These are phyloP conservation scores for Anthostomella pinea DNA, from an alignment of 2,329 filamentous ascomycete species.

Conservation along the genomic window DNA sequence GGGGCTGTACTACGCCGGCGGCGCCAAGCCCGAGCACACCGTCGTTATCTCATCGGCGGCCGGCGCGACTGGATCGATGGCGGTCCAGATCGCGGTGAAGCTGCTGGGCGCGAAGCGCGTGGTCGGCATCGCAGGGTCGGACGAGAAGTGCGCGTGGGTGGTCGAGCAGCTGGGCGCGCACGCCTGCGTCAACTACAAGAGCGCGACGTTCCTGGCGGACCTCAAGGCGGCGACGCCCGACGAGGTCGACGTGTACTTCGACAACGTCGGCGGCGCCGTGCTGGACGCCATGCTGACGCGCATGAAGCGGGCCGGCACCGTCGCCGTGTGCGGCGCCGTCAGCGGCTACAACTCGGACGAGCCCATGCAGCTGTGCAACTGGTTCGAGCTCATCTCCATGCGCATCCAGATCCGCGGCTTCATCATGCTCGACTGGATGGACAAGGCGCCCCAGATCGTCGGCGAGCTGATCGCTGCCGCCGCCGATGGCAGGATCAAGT, in stretches of 20 bases:
- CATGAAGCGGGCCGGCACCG: constrained; percentile 38
- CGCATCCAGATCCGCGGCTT: constrained; percentile 42
- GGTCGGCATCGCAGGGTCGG: constrained; percentile 50
- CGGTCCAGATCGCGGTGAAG: constrained; percentile 52
- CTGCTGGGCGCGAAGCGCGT: constrained; percentile 45
- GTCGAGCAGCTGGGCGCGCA: constrained; percentile 48
- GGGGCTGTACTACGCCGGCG: constrained; percentile 39
- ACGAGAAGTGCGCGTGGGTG: constrained; percentile 51
- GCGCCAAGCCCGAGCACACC: constrained; percentile 36
- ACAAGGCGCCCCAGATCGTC: constrained; percentile 24
- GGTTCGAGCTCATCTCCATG: constrained; percentile 41
- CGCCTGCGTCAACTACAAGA: constrained; percentile 54
- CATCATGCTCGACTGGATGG: constrained; percentile 39
- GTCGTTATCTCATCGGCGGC: constrained; percentile 47
- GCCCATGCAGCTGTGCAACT: constrained; percentile 36
- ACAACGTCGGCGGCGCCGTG: constrained; percentile 48
- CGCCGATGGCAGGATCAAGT: constrained; percentile 22
- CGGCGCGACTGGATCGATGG: constrained; percentile 46
- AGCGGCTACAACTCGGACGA: constrained; percentile 38
- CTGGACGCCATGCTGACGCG: constrained; percentile 44
- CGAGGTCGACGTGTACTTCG: constrained; percentile 51
- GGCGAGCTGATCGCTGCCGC: constrained; percentile 24
- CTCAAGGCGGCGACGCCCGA: constrained; percentile 44
- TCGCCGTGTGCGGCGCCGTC: constrained; percentile 43
- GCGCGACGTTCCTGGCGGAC: constrained; percentile 42